These are phyloP conservation scores for Kalmusia sp. DNA, from an alignment of 2,329 filamentous ascomycete genomes.

Conservation along the genomic window DNA sequence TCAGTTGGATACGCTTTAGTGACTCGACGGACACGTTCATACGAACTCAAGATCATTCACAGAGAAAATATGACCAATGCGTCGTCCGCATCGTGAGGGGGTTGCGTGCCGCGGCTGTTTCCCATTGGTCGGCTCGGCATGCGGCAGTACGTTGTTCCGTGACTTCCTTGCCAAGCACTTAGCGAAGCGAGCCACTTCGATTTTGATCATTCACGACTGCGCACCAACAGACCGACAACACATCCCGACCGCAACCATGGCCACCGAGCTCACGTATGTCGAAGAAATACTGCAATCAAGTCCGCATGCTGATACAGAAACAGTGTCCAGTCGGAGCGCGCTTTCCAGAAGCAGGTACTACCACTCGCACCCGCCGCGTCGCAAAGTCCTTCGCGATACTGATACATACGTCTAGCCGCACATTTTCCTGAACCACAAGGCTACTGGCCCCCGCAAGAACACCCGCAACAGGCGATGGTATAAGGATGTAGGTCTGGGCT, in stretches of 20 bases:
- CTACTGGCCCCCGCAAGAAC: constrained; percentile 66
- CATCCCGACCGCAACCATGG: constrained; percentile 50
- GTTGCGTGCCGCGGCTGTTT: constrained; percentile 6
- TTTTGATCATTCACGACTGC: constrained; percentile 22
- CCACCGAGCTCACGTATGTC: constrained; percentile 53
- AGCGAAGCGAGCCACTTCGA: constrained; percentile 24
- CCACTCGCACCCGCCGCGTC: constrained; percentile 21
- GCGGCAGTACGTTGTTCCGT: constrained; percentile 13
- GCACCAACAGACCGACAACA: constrained; percentile 41
- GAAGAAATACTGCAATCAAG: constrained; percentile 7
- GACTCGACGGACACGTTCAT: no score
- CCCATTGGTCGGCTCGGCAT: constrained; percentile 8
- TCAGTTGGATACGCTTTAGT: no score
- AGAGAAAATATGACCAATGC: no score
- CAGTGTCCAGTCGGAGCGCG: constrained; percentile 99
- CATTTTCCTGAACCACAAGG: constrained; percentile 99
- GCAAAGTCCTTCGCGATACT: constrained; percentile 32
- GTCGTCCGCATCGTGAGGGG: constrained; percentile 2
- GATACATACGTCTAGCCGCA: constrained; percentile 75
- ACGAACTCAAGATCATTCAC: no score
- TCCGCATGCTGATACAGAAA: constrained; percentile 55
- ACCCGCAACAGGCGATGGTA: constrained; percentile 80
- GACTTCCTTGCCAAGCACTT: constrained; percentile 10
- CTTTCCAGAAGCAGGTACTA: constrained; percentile 83
- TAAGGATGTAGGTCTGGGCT: constrained; percentile 99